Evolutionary conservation across 768 basidiomycete species (phyloP).

Genomic region (Russula sp.): DNA sequence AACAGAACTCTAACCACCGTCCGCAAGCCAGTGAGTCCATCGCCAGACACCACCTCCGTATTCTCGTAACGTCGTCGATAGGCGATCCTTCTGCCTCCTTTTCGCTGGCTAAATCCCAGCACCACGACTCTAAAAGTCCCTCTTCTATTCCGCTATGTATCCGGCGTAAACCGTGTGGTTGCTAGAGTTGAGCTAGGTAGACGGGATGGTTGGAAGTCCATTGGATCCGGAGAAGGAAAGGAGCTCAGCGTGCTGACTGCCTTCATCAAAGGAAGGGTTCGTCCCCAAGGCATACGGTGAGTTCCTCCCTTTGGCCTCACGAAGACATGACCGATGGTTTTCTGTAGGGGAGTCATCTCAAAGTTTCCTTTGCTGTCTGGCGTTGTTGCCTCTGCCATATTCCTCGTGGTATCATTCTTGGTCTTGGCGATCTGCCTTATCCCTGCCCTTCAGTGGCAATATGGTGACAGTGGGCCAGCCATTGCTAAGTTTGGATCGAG

Average conservation of each 20-base stretch:
- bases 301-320: constrained; percentile 15
- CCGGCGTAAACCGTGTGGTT: constrained; percentile 39
- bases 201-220: constrained; percentile 58
- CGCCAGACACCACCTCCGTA: neutral
- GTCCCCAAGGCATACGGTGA: constrained; percentile 65
- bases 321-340: constrained; percentile 3
- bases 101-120: constrained; percentile 35
- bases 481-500: neutral
- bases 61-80: constrained; percentile 25
- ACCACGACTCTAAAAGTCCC: constrained; percentile 45
- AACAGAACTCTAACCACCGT: constrained; percentile 57
- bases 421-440: constrained; percentile 29
- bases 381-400: constrained; percentile 31
- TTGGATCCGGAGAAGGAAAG: constrained; percentile 63
- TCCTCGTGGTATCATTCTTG: constrained; percentile 31
- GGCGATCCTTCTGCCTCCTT: constrained; percentile 51
- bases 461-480: neutral
- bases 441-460: constrained; percentile 28
- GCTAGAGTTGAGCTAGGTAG: constrained; percentile 72
- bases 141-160: constrained; percentile 48
- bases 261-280: constrained; percentile 51
- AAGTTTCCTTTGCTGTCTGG: constrained; percentile 59
- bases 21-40: constrained; percentile 55
- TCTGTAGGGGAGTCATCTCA: constrained; percentile 54
- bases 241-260: constrained; percentile 65